Evolutionary conservation across 2,329 filamentous ascomycete genomes (phyloP).

Genomic region (Nectriaceae sp.): DNA sequence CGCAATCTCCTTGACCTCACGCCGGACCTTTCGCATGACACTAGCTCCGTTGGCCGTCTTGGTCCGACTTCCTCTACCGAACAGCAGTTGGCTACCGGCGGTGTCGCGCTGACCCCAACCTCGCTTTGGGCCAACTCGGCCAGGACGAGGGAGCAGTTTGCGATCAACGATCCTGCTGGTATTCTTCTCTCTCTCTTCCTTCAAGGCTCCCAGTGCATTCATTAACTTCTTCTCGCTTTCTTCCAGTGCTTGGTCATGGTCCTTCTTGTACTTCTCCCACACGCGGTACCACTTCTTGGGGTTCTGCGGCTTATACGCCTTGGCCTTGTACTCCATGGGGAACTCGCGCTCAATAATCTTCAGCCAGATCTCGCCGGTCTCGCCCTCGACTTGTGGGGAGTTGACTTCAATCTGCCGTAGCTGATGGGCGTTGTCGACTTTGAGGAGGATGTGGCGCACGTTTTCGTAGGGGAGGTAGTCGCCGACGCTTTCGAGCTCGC

Average conservation of each 20-base stretch:
- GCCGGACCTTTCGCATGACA: constrained; percentile 57
- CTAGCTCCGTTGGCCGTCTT: constrained; percentile 53
- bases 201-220: constrained; percentile 57
- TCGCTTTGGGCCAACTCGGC: constrained; percentile 34
- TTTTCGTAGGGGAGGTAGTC: constrained; percentile 65
- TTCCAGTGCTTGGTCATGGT: constrained; percentile 58
- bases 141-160: constrained; percentile 46
- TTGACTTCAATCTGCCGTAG: constrained; percentile 73
- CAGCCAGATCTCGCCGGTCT: constrained; percentile 75
- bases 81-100: constrained; percentile 40
- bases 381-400: constrained; percentile 73
- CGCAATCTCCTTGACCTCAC: constrained; percentile 57
- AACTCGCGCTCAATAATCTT: constrained; percentile 79
- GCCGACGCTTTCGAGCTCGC: constrained; percentile 68
- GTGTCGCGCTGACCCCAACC: constrained; percentile 31
- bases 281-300: constrained; percentile 75
- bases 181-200: constrained; percentile 58
- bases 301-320: constrained; percentile 66
- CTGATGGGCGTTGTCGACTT: constrained; percentile 72
- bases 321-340: constrained; percentile 60
- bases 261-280: constrained; percentile 68
- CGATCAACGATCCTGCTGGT: constrained; percentile 58
- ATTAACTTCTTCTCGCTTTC: constrained; percentile 62
- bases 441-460: constrained; percentile 67
- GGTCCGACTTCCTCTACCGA: constrained; percentile 51